phyloP scores from a whole-genome alignment of 164 flowering plant species.

The Tetracentron sinense region DNA sequence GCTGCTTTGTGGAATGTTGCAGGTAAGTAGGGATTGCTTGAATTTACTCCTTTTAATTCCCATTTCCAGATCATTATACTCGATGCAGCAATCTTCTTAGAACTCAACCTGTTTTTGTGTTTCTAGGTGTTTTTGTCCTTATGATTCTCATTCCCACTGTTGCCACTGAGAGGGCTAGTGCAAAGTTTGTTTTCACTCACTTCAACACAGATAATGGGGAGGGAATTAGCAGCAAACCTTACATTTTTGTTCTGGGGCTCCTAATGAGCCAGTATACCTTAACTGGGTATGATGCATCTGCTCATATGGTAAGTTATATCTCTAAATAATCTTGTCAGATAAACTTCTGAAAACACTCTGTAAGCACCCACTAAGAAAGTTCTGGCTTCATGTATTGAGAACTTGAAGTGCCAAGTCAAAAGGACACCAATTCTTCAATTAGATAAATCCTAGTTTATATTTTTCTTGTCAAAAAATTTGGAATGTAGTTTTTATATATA shows the following conservation, averaged over 20 bases:
- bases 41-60: neutral
- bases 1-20: constrained; percentile 90
- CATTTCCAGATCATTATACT: neutral
- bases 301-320: constrained; percentile 75
- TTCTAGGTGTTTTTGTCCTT: constrained; percentile 78
- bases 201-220: constrained; percentile 83
- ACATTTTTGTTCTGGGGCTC: constrained; percentile 86
- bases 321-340: neutral
- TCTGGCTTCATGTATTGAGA: neutral
- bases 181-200: constrained; percentile 85
- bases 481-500: too few species aligned
- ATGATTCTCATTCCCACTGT: constrained; percentile 80
- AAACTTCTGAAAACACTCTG: neutral
- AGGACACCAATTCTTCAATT: neutral
- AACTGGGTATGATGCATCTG: constrained; percentile 96
- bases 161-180: constrained; percentile 69
- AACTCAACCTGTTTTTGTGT: neutral
- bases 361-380: neutral
- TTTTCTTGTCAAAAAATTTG: too few species aligned
- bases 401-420: neutral
- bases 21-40: constrained; percentile 38
- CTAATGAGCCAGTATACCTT: constrained; percentile 94
- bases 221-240: constrained; percentile 59
- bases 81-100: neutral
- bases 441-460: neutral